Conservation (phyloP, 306 rosid genomes). For the Sophora flavescens region DNA sequence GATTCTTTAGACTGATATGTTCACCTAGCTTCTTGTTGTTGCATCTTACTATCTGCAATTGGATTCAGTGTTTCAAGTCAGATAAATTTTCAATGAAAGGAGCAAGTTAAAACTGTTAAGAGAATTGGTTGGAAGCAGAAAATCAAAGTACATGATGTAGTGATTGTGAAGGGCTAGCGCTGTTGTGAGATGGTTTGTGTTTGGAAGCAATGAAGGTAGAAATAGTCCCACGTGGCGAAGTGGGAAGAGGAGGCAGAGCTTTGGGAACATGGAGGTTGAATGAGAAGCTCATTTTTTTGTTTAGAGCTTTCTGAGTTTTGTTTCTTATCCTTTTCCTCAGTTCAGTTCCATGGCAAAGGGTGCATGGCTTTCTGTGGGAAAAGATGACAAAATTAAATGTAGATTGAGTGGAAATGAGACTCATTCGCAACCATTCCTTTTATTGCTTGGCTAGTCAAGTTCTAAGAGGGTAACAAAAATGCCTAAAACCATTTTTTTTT, state of each 20-base stretch:
- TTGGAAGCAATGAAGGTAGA: slow-evolving; percentile 54
- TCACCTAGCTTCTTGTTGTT: slow-evolving; percentile 51
- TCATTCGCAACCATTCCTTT: slow-evolving; percentile 38
- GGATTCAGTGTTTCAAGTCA: slow-evolving; percentile 36
- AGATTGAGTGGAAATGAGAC: slow-evolving; percentile 42
- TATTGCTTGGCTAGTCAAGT: slow-evolving; percentile 30
- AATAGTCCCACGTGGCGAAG: slow-evolving; percentile 29
- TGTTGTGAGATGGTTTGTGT: slow-evolving; percentile 40
- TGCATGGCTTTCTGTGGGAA: slow-evolving; percentile 31
- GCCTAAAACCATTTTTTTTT: not conserved
- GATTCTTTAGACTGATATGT: slow-evolving; percentile 48
- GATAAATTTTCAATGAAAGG: slow-evolving; percentile 9
- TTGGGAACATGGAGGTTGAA: slow-evolving; percentile 71
- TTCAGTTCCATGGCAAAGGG: slow-evolving; percentile 53
- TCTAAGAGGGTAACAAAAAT: not conserved
- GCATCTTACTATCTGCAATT: slow-evolving; percentile 56
- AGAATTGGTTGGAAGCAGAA: not conserved
- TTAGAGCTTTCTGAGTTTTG: slow-evolving; percentile 41
- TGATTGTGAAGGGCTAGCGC: slow-evolving; percentile 27
- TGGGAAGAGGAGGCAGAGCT: slow-evolving; percentile 76
- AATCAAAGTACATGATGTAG: slow-evolving; percentile 49
- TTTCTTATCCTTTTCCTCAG: slow-evolving; percentile 59
- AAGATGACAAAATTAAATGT: not conserved
- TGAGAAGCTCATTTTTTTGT: slow-evolving; percentile 69
- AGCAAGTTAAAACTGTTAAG: not conserved